Evolutionary conservation across 1,139 yeast genomes (phyloP), one percentile per base, ranked within the genome.

Genomic region (Casaregolazyma suthepensis): DNA sequence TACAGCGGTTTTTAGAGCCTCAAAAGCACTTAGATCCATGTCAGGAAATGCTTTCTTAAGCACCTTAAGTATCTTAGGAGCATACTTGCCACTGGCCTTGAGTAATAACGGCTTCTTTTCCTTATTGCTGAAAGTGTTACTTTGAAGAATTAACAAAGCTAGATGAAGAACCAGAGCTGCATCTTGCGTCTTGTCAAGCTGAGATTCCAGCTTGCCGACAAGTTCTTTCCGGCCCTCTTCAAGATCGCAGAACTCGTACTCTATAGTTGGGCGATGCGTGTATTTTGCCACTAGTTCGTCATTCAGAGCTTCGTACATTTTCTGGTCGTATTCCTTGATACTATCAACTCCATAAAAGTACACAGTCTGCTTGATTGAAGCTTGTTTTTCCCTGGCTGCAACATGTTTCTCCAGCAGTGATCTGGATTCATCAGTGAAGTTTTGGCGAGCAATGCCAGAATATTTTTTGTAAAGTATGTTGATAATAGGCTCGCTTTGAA

Each of bases 61-160:
- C 10, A 51, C 56, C 48, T 63, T 62, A 35, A 67, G 55, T 4
- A 68, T 51, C 46, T 64, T 64, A 5, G 70, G 71, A 7, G 67
- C 65, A 31, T 61, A 58, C 48, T 66, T 67, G 19, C 71, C 71
- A 5, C 65, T 54, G 18, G 65, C 62, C n/a, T 65, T 57, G n/a
- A 64, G 46, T 1, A 67, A 60, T 10, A 56, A 57, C 15, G 55
- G 58, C 1, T 51, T 52, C 7, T 53, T 51, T 4, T 55, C 47
- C n/a, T 52, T 51, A 3, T 55, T 48, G 6, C 55, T 51, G 52
- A 55, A 45, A 45, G 50, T 23, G 13, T 52, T 42, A 55, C 57
- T 59, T 45, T 64, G 64, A 37, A 56, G 61, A n/a, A 64, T 52
- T 6, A 61, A 54, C 3, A 60, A 58, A 1, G 71, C 64, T 19